Conservation (phyloP, 805 yeast species). For the Myxozyma neotropica region DNA sequence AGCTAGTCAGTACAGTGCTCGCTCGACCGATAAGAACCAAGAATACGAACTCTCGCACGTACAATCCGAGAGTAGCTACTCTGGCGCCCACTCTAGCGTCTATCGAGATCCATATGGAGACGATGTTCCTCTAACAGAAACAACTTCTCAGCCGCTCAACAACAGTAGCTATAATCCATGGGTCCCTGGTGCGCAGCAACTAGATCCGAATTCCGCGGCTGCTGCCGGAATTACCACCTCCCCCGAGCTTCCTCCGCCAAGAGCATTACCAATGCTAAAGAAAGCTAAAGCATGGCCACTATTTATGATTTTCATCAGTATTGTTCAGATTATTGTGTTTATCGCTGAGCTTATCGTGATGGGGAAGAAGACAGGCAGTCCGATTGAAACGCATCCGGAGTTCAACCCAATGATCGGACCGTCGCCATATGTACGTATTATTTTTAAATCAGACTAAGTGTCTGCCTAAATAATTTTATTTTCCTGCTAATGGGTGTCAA, state of each 20-base stretch:
- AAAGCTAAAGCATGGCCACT: conserved; percentile 36
- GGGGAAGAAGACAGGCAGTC: conserved; percentile 62
- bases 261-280: neutral
- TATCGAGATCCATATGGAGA: conserved; percentile 30
- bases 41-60: conserved; percentile 21
- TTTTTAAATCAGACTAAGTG: neutral
- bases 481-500: neutral
- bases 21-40: conserved; percentile 12
- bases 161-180: conserved; percentile 1
- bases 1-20: conserved; percentile 5
- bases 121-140: conserved; percentile 24
- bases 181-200: conserved; percentile 8
- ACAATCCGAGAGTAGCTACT: conserved; percentile 9
- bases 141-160: neutral
- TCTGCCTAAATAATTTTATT: neutral
- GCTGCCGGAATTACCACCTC: conserved; percentile 2
- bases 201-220: conserved; percentile 6
- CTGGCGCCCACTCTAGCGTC: conserved; percentile 12
- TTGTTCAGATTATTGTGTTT: conserved; percentile 55
- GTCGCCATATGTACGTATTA: conserved; percentile 55
- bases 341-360: conserved; percentile 61
- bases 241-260: neutral
- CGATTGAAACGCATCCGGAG: conserved; percentile 68
- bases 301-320: conserved; percentile 38
- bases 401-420: conserved; percentile 83